Base-by-base conservation (phyloP, 768 basidiomycete genomes). In the Lactifluus hygrophoroides region DNA sequence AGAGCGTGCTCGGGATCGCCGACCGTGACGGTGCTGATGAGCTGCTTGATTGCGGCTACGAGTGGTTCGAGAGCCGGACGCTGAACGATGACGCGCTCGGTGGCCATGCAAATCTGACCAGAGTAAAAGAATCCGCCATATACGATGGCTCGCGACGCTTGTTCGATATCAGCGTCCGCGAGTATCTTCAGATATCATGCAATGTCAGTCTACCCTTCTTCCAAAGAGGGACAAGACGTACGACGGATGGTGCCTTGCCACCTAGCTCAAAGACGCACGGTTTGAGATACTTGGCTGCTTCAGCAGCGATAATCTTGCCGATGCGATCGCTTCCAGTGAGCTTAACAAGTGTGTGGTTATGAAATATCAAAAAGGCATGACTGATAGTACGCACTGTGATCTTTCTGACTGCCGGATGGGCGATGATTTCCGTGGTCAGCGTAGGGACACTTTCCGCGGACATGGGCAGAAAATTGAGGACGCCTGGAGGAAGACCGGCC, bases 401-500 rank as follows among this genome's bases (percentile, higher is more conserved):
- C 50, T 79, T 77, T 21, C 76, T 74, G 23, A 84, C 73, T 19
- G 70, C 66, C 2, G 80, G 78, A 64, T 84, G 77, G 2, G 74
- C 80, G 55, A 85, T 83, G 21, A 83, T 74, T 65, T 80, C 74
- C 0, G 79, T 71, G 0, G 76, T 76, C 34, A 78, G 65, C 1
- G 66, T 62, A 2, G 82, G 79, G 0, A 77, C 72, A 44, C 68
- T 71, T 40, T 77, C 74, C 16, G 69, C 66, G 5, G 77, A 75
- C 60, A 77, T 75, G 6, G 78, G 75, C 16, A 85, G 63, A 64
- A 76, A 77, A 62, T 85, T 83, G 6, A 86, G 63, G 7, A 82
- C 83, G 6, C 83, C 83, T 16, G 71, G 67, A 5, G 85, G 85
- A 1, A 88, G 67, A 1, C 85, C 84, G 0, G 84, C 84, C 66